phyloP scores from a whole-genome alignment of 768 basidiomycete species.

The Panaeolus cyanescens region DNA sequence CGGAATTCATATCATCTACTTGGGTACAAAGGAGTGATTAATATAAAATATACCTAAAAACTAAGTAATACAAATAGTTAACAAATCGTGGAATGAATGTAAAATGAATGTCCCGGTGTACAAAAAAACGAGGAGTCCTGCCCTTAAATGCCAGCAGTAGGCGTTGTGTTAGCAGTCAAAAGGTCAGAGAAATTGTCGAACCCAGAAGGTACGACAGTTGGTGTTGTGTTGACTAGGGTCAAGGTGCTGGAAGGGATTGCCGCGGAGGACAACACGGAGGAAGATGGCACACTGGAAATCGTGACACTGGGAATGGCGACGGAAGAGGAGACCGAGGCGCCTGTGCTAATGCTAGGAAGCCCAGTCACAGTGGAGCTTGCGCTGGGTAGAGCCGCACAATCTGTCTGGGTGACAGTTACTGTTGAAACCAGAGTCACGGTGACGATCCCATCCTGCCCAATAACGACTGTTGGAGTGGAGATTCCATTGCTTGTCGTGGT shows the following conservation, averaged over 20 bases:
- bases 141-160: not conserved
- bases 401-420: not conserved
- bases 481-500: not conserved
- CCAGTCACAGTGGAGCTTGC: not conserved
- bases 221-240: not conserved
- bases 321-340: not conserved
- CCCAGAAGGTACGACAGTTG: not conserved
- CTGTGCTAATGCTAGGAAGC: not conserved
- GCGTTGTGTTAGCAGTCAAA: not conserved
- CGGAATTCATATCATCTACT: not conserved
- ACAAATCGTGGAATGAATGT: not conserved
- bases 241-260: not conserved
- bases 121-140: not conserved
- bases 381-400: not conserved
- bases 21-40: not conserved
- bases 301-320: not conserved
- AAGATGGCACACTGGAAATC: not conserved
- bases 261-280: not conserved
- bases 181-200: not conserved
- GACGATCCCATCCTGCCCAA: not conserved
- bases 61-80: not conserved
- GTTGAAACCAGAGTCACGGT: not conserved
- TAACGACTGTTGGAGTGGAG: not conserved
- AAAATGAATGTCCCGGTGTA: not conserved
- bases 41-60: not conserved